phyloP scores from a whole-genome alignment of 2,329 filamentous ascomycete species.

The Penicillium sclerotiorum region DNA sequence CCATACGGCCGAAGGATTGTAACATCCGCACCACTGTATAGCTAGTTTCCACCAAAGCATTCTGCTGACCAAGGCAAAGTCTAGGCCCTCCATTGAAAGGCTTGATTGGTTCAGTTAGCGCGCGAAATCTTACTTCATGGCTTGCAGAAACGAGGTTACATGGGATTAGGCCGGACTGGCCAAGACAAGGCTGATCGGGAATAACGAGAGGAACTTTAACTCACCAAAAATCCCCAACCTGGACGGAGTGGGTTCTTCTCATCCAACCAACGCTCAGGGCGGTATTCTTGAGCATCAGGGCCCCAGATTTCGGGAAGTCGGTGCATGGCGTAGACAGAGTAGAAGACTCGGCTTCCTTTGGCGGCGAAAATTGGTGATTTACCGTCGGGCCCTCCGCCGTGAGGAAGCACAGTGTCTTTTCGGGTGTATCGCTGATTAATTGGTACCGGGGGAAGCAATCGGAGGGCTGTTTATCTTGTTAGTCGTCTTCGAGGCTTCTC shows the following conservation, averaged over 20 bases:
- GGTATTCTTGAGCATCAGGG: not conserved
- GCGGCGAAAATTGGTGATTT: not conserved
- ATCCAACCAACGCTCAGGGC: slow-evolving; percentile 3
- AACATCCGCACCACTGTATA: not conserved
- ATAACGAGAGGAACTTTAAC: not conserved
- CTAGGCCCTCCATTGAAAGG: slow-evolving; percentile 1
- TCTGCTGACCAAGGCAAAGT: not conserved
- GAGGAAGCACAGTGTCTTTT: not conserved
- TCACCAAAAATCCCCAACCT: slow-evolving; percentile 1
- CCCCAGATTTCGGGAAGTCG: slow-evolving; percentile 1
- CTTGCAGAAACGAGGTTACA: not conserved
- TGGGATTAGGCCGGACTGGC: not conserved
- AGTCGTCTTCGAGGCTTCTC: too few relatives aligned
- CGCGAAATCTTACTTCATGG: not conserved
- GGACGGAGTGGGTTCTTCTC: not conserved
- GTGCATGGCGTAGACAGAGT: not conserved
- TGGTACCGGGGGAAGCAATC: not conserved
- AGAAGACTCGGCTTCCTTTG: not conserved
- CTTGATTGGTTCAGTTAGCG: not conserved
- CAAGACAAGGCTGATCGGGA: not conserved
- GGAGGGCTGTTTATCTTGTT: not conserved
- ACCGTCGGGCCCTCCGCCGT: not conserved
- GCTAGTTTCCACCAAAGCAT: not conserved
- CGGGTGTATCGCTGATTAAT: not conserved
- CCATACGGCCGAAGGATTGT: not conserved